A percentile compares a stretch with the other conserved stretches of the same genome.
Evolutionary conservation across 208 protist genomes (phyloP).

Genomic region (Leishmania arabica): DNA sequence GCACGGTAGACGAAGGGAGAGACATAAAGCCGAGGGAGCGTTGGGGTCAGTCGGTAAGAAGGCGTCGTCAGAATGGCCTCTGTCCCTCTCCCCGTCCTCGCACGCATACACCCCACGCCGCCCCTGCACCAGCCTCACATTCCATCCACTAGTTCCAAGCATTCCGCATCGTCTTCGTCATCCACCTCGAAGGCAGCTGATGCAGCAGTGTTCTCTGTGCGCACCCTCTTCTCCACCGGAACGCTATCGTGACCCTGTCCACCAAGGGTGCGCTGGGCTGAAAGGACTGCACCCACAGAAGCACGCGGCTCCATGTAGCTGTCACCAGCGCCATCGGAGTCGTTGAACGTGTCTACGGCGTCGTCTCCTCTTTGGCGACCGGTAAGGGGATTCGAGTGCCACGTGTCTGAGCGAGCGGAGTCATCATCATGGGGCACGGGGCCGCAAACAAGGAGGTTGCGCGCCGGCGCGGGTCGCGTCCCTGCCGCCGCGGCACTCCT

Average conservation of each 20-base stretch:
- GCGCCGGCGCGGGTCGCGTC: neutral
- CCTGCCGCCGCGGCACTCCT: conserved; percentile 1
- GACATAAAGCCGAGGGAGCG: neutral
- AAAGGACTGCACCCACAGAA: neutral
- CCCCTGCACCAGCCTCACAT: conserved; percentile 30
- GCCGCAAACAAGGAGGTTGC: neutral
- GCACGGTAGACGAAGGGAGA: neutral
- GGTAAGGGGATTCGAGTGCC: neutral
- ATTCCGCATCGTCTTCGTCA: conserved; percentile 61
- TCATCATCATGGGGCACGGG: neutral
- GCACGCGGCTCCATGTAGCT: neutral
- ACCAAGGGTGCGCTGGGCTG: neutral
- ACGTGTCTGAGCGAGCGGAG: neutral
- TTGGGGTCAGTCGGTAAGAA: neutral
- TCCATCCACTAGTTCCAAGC: conserved; percentile 71
- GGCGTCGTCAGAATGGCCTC: neutral
- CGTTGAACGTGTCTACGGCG: neutral
- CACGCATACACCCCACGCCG: neutral
- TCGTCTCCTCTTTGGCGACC: neutral
- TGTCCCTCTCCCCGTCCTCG: neutral
- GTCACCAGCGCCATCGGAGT: neutral
- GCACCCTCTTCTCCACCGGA: neutral
- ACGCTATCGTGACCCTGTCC: neutral
- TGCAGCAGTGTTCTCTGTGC: neutral
- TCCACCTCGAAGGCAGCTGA: conserved; percentile 4